Conservation (phyloP, 257 asterid genomes). For the Plectranthus barbatus region DNA sequence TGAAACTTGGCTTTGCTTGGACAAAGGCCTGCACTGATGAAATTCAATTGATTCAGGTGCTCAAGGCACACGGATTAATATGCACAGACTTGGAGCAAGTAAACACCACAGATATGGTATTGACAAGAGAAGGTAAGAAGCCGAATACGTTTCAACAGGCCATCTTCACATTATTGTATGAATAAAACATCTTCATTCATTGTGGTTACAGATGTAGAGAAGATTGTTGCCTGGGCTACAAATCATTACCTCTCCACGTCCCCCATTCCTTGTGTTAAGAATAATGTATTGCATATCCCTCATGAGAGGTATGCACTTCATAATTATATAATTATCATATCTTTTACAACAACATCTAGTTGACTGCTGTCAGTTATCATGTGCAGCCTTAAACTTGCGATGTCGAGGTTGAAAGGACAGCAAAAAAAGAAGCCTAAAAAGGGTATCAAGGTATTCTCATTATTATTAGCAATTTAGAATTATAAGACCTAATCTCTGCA, state of each 20-base stretch:
- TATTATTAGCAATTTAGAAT: background rate
- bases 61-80: conserved; percentile 54
- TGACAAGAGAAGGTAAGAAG: conserved; percentile 63
- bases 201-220: conserved; percentile 46
- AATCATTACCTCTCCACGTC: conserved; percentile 54
- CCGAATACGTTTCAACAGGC: background rate
- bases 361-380: background rate
- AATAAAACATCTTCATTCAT: background rate
- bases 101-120: conserved; percentile 49
- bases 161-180: background rate
- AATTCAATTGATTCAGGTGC: conserved; percentile 46
- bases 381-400: conserved; percentile 49
- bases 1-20: background rate
- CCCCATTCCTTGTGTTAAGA: conserved; percentile 38
- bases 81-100: conserved; percentile 56
- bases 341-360: background rate
- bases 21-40: background rate
- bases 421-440: conserved; percentile 41
- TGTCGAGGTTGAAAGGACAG: conserved; percentile 49
- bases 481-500: no score
- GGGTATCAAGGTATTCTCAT: conserved; percentile 35
- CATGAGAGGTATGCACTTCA: conserved; percentile 40
- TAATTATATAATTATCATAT: background rate
- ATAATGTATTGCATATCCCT: conserved; percentile 43
- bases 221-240: conserved; percentile 58